These are phyloP conservation scores for Solanum chmielewskii DNA, from an alignment of 257 asterid species.

Conservation along the genomic window DNA sequence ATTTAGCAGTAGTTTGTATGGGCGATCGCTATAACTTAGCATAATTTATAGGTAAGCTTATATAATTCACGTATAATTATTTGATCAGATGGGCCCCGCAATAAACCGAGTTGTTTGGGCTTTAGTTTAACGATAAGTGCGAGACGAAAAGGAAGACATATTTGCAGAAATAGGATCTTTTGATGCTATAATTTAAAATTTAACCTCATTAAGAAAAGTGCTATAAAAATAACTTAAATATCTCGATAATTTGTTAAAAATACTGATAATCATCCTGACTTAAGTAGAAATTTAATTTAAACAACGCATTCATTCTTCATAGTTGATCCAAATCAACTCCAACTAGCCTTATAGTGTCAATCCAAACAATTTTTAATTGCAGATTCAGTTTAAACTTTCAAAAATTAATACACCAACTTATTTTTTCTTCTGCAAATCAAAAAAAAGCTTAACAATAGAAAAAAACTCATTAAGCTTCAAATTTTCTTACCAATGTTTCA, in stretches of 20 bases:
- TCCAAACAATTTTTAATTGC: neutral
- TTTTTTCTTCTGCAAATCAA: neutral
- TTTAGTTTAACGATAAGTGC: neutral
- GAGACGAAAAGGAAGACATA: neutral
- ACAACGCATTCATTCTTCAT: neutral
- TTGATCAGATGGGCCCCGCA: neutral
- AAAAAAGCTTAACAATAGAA: no score
- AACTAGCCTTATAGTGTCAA: no score
- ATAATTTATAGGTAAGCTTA: no score
- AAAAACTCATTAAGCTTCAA: no score
- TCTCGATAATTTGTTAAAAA: no score
- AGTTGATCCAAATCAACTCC: neutral
- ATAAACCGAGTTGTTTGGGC: neutral
- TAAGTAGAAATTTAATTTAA: no score
- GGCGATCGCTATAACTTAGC: no score
- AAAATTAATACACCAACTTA: neutral
- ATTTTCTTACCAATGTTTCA: no score
- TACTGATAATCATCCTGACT: neutral
- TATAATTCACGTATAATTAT: neutral
- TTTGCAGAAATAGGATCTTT: neutral
- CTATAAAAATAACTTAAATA: no score
- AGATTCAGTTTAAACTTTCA: neutral
- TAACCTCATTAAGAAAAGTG: neutral
- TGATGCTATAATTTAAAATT: neutral
- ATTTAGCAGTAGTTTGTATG: no score